These are phyloP conservation scores for Ogataea glucozyma DNA, from an alignment of 805 yeast species.

Conservation along the genomic window DNA sequence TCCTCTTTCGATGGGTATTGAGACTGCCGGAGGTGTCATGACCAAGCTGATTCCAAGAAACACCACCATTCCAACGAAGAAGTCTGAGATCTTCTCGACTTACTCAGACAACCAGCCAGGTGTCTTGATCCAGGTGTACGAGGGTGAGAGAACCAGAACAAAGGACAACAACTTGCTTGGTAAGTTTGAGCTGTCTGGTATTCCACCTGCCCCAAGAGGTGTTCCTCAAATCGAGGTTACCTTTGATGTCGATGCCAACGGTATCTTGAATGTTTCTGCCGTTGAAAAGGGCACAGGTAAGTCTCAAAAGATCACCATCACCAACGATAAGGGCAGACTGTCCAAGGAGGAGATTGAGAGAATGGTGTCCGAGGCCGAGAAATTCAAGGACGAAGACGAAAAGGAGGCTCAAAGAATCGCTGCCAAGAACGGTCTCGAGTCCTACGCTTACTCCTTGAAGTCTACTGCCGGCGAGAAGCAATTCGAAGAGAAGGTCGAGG, in stretches of 20 bases:
- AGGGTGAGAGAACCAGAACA: conserved; percentile 97
- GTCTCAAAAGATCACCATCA: conserved; percentile 93
- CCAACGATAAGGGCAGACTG: conserved; percentile 98
- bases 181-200: conserved; percentile 94
- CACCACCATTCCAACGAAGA: conserved; percentile 96
- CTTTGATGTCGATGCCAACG: conserved; percentile 95
- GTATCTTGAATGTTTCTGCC: conserved; percentile 94
- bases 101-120: conserved; percentile 99
- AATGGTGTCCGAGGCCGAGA: conserved; percentile 98
- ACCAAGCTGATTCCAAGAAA: conserved; percentile 97
- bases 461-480: conserved; percentile 71
- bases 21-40: conserved; percentile 99
- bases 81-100: conserved; percentile 95
- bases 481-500: conserved; percentile 73
- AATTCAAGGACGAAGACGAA: conserved; percentile 95
- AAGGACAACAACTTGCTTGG: conserved; percentile 96
- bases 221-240: conserved; percentile 98
- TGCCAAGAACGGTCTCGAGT: conserved; percentile 94
- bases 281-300: conserved; percentile 98
- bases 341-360: conserved; percentile 97
- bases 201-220: conserved; percentile 99
- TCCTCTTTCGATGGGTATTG: conserved; percentile 96
- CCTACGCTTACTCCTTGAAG: conserved; percentile 92
- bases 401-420: conserved; percentile 89
- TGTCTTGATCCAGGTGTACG: conserved; percentile 94